Evolutionary conservation across 2,329 filamentous ascomycete genomes (phyloP).

Genomic region (Hypoxylon rubiginosum): DNA sequence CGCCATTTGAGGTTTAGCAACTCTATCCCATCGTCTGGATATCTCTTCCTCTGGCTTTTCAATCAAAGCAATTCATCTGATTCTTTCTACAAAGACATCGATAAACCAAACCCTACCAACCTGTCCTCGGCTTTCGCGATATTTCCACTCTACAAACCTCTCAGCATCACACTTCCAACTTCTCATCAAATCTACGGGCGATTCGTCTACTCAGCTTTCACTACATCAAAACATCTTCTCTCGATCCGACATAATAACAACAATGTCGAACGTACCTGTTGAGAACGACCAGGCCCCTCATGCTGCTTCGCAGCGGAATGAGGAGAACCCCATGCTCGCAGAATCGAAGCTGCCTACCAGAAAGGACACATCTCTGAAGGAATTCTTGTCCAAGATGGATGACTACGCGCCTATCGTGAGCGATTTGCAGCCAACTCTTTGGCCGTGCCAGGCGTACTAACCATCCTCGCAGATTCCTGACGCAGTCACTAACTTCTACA

Average conservation of each 20-base stretch:
- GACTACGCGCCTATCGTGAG: slow-evolving; percentile 96
- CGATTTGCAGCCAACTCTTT: slow-evolving; percentile 3
- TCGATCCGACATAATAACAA: background rate
- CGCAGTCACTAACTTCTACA: slow-evolving; percentile 97
- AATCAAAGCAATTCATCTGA: no score
- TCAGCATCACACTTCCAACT: background rate
- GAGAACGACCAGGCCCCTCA: slow-evolving; percentile 51
- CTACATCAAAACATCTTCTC: background rate
- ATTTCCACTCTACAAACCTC: no score
- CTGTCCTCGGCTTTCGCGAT: no score
- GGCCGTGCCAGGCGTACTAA: slow-evolving; percentile 10
- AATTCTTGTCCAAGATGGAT: slow-evolving; percentile 97
- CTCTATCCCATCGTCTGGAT: no score
- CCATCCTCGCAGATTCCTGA: slow-evolving; percentile 81
- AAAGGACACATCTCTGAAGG: slow-evolving; percentile 92
- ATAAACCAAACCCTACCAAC: no score
- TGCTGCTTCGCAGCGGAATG: slow-evolving; percentile 44
- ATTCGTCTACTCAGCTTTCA: background rate
- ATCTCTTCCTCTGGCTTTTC: no score
- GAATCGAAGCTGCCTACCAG: slow-evolving; percentile 79
- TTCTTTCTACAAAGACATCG: no score
- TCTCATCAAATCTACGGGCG: background rate
- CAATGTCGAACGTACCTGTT: slow-evolving; percentile 47
- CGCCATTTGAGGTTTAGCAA: no score
- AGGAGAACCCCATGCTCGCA: slow-evolving; percentile 38